Percentiles rank a stretch among this genome's conserved stretches.
phyloP scores from a whole-genome alignment of 805 yeast genomes.

The Cyberlindnera euphorbiiphila region DNA sequence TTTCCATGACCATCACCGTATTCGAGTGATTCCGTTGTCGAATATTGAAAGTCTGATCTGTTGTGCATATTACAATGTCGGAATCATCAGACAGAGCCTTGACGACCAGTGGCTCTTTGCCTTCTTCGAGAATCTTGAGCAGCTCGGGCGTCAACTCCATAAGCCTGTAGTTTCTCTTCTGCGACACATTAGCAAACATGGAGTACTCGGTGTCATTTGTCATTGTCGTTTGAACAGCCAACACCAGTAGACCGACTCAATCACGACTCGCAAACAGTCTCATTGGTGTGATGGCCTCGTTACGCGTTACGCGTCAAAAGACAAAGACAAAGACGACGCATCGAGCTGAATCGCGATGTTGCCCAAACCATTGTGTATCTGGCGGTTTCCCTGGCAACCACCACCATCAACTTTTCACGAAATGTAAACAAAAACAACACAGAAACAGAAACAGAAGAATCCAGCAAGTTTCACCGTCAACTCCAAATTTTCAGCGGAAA shows the following conservation, averaged over 20 bases:
- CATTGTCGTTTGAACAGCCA: conserved; percentile 3
- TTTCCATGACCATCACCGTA: conserved; percentile 55
- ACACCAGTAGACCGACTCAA: too few species aligned
- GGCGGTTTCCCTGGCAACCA: conserved; percentile 9
- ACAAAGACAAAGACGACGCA: too few species aligned
- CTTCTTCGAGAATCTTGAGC: conserved; percentile 32
- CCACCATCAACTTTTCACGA: neutral
- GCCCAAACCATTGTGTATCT: too few species aligned
- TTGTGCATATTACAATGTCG: conserved; percentile 61
- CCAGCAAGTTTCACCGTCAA: too few species aligned
- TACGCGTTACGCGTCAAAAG: too few species aligned
- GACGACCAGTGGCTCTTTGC: conserved; percentile 23
- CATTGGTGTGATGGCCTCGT: too few species aligned
- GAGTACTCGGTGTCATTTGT: conserved; percentile 3
- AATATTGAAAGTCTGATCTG: conserved; percentile 53
- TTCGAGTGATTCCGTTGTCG: conserved; percentile 87
- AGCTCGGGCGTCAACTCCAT: conserved; percentile 52
- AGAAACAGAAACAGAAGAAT: too few species aligned
- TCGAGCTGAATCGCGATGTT: too few species aligned
- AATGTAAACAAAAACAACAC: conserved; percentile 11
- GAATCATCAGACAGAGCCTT: conserved; percentile 31
- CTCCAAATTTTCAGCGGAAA: too few species aligned
- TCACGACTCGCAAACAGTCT: too few species aligned
- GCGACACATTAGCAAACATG: conserved; percentile 26
- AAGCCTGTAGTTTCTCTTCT: conserved; percentile 38